Evolutionary conservation across 2,329 filamentous ascomycete species (phyloP), one percentile per base, ranked within the genome.

Genomic region (Fusarium robinianum): DNA sequence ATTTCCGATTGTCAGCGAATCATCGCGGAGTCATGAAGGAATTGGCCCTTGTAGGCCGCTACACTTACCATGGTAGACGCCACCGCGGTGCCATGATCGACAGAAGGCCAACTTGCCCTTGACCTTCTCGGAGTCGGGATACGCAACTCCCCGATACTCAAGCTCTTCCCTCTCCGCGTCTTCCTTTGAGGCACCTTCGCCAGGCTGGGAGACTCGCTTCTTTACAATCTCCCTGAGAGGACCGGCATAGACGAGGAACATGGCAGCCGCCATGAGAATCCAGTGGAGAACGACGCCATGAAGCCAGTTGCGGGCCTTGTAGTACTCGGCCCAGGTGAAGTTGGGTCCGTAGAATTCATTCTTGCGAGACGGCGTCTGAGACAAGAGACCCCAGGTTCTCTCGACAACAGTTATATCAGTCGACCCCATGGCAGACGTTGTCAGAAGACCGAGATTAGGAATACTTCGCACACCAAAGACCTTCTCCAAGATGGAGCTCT

Each of bases 111-210:
- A 72, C 67, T 81, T 72, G 10, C 62, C 62, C 5, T 32, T 58
- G 5, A 37, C 64, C 60, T 58, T 54, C n/a, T 75, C 70, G 3
- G 62, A 64, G 54, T 87, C 84, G 0, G 84, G 81, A n/a, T 71
- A 74, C 2, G 79, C 87, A 14, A 88, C 72, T 5, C 77, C 84
- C 9, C 80, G 76, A 60, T 81, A 87, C 62, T 85, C 80, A 18
- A 87, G 66, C 41, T 77, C 74, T 36, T 88, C 80, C 23, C 77
- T 77, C 55, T 72, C 76, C 32, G 76, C 72, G 16, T 73, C 67
- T 58, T 87, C 79, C 18, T 66, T 69, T 12, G 67, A 66, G 3
- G 75, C 71, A 2, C 82, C 82, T 33, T 81, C 65, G 8, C 82
- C 82, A 1, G 81, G 81, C 52, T 77, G 70, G 45, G 67, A 72